Percentiles rank a stretch among this genome's conserved stretches.
phyloP scores from a whole-genome alignment of 2,329 filamentous ascomycete genomes.

The Biscogniauxia sp. region DNA sequence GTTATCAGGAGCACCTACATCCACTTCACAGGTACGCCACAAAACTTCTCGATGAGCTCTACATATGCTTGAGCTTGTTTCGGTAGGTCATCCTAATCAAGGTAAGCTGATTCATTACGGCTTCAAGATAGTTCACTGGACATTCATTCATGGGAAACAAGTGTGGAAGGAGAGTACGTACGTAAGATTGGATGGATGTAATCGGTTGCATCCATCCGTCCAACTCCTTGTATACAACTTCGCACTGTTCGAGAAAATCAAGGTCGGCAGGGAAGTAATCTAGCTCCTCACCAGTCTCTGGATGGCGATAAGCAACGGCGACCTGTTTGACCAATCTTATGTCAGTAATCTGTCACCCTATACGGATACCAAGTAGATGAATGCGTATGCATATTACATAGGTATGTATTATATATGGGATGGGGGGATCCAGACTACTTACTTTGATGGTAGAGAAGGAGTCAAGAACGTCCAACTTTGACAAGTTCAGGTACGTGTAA shows the following conservation, averaged over 20 bases:
- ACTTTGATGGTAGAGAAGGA: conserved; percentile 69
- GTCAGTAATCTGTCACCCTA: neutral
- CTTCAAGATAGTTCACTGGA: too few species aligned
- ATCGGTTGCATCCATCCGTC: conserved; percentile 67
- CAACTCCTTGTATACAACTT: conserved; percentile 67
- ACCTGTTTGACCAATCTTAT: conserved; percentile 34
- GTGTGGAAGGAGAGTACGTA: neutral
- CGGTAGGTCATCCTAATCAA: conserved; percentile 51
- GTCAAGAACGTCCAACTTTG: conserved; percentile 67
- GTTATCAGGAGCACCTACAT: neutral
- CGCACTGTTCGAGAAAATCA: conserved; percentile 35
- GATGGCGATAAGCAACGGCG: conserved; percentile 65
- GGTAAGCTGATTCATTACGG: neutral
- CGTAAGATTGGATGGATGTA: conserved; percentile 56
- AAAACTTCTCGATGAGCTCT: conserved; percentile 33
- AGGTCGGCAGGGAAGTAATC: conserved; percentile 65
- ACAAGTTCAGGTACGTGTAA: conserved; percentile 59
- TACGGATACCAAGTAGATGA: too few species aligned
- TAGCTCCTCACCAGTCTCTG: conserved; percentile 44
- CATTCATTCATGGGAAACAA: neutral
- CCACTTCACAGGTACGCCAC: conserved; percentile 16
- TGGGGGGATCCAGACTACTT: neutral
- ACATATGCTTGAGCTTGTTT: conserved; percentile 64
- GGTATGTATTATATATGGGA: too few species aligned
- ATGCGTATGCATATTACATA: too few species aligned